Base-by-base conservation (phyloP, 2,329 filamentous ascomycete species). In the Fusarium agapanthi region DNA sequence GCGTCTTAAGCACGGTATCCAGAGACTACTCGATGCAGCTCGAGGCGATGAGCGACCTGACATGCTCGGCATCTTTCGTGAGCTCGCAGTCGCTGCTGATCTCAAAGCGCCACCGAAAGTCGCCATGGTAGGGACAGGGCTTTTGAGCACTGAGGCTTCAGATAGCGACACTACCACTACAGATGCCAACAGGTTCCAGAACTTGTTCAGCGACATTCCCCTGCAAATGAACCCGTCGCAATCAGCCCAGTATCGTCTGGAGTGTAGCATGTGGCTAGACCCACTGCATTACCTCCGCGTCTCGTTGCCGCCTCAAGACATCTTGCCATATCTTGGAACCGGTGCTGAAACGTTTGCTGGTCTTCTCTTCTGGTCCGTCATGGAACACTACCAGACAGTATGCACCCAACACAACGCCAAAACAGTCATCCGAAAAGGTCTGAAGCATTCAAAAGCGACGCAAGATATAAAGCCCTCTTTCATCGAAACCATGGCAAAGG, bases 241-340 rank as follows among this genome's bases (percentile, higher is more conserved):
- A 6, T 0, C 18, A 3, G 38, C 47, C 1, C 54, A 43, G 12
- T 54, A 54, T 67, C 65, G 65, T 13, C 30, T 67, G 2, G 41
- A 67, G 22, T 67, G 54, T 3, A 24, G 65, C 8, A 35, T 67
- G 20, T 67, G 65, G 65, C 14, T 67, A 9, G 63, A 67, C 8
- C 65, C 63, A 1, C 7, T 67, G 0, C 65, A 67, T 1, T 67
- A 67, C 35, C 22, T 67, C 0, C 40, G 35, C 16, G 54, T 61
- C 8, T 61, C 65, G 0, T 3, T 67, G 0, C 65, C 65, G 1
- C 65, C 65, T 1, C 65, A 67, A 38, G 65, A 67, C 0, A 60
- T 67, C 22, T 12, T 67, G 0, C 65, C 65, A 1, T 67, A 67
- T 2, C 38, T 67, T 0, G 65, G 65, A 0, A 0, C 47, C 0